A percentile compares a stretch with the other conserved stretches of the same genome.
Conservation (phyloP, 2,329 filamentous ascomycete species). For the Corynespora cassiicola region DNA sequence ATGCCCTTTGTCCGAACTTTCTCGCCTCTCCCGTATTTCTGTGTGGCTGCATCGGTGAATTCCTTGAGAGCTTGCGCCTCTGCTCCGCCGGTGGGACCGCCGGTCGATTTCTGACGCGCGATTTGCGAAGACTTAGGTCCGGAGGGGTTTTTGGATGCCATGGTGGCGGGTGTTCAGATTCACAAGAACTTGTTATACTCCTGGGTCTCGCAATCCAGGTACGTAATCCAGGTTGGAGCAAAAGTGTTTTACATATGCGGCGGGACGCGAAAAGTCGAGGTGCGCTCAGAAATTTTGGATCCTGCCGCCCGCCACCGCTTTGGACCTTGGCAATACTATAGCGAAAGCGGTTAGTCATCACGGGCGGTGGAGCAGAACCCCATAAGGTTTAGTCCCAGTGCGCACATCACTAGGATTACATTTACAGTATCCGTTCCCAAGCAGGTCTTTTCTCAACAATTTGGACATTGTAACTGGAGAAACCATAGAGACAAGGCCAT, state of each 20-base stretch:
- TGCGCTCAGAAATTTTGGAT: slow-evolving; percentile 1
- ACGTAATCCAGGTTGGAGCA: background rate
- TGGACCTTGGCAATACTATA: no score
- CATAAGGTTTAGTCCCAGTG: no score
- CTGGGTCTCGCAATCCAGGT: no score
- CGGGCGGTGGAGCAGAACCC: no score
- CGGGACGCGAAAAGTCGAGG: background rate
- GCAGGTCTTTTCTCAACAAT: no score
- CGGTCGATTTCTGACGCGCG: slow-evolving; percentile 29
- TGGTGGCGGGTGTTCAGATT: slow-evolving; percentile 7
- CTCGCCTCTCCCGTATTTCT: slow-evolving; percentile 83
- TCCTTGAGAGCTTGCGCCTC: slow-evolving; percentile 36
- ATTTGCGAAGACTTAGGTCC: slow-evolving; percentile 22
- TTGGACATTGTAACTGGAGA: no score
- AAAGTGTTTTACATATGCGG: background rate
- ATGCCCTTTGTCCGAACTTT: slow-evolving; percentile 75
- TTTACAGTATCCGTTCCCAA: no score
- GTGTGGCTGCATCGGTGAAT: slow-evolving; percentile 62
- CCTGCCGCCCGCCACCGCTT: slow-evolving; percentile 2
- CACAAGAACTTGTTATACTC: no score
- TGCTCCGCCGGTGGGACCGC: slow-evolving; percentile 28
- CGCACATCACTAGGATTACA: no score
- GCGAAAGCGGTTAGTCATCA: no score
- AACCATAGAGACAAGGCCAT: no score
- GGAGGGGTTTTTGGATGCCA: slow-evolving; percentile 26